Evolutionary conservation across 2,329 filamentous ascomycete species (phyloP).

Genomic region (Daldinia sp.): DNA sequence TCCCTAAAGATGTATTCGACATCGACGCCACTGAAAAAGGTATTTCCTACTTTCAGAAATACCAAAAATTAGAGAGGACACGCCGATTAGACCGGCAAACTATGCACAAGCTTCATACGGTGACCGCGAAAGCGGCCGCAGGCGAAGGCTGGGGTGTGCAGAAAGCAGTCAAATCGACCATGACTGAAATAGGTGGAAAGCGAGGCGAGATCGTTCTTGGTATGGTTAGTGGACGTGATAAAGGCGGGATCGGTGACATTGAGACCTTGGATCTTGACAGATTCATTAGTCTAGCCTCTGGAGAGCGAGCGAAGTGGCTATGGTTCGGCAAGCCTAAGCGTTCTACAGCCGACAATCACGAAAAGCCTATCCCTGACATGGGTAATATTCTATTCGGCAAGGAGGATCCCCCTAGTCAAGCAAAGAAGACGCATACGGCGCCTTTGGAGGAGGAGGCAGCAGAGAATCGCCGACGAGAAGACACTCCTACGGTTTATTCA

Average conservation of each 20-base stretch:
- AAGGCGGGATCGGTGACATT: constrained; percentile 89
- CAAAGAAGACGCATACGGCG: constrained; percentile 64
- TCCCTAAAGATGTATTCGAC: constrained; percentile 93
- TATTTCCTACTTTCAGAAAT: constrained; percentile 90
- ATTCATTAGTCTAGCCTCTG: constrained; percentile 81
- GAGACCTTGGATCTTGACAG: constrained; percentile 91
- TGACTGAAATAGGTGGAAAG: constrained; percentile 93
- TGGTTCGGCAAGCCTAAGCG: constrained; percentile 93
- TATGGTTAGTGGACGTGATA: constrained; percentile 89
- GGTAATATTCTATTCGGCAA: constrained; percentile 65
- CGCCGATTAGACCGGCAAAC: constrained; percentile 86
- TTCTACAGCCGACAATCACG: constrained; percentile 60
- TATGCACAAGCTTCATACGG: constrained; percentile 80
- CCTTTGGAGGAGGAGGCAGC: constrained; percentile 64
- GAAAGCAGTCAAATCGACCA: constrained; percentile 92
- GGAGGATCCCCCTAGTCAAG: constrained; percentile 64
- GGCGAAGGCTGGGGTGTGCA: constrained; percentile 94
- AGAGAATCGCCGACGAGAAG: constrained; percentile 60
- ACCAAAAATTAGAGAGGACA: constrained; percentile 82
- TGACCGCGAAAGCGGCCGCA: constrained; percentile 90
- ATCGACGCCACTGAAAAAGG: constrained; percentile 83
- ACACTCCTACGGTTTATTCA: constrained; percentile 58
- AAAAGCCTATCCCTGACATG: constrained; percentile 61
- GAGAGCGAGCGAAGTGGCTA: constrained; percentile 90
- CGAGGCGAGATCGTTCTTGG: constrained; percentile 94